Evolutionary conservation across 2,329 filamentous ascomycete genomes (phyloP).

Genomic region (Cladophialophora psammophila): DNA sequence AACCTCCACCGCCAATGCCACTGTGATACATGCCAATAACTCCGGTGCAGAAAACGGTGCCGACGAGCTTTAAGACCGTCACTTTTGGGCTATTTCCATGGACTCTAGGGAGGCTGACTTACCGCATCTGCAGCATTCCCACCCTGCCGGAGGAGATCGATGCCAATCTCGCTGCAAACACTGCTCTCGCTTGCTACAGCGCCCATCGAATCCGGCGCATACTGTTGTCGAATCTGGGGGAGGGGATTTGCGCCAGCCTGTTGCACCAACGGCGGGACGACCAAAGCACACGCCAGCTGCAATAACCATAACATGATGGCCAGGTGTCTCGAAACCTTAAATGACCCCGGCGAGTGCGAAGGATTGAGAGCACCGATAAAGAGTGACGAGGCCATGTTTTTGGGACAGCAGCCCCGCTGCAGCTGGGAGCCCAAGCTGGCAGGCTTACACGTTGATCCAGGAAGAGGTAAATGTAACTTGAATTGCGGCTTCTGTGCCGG

Average conservation of each 20-base stretch:
- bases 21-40: conserved; percentile 77
- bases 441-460: conserved; percentile 1
- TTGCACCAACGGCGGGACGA: conserved; percentile 30
- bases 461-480: conserved; percentile 12
- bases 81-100: background rate
- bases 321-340: conserved; percentile 11
- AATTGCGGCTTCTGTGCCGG: conserved; percentile 4
- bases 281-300: conserved; percentile 29
- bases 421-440: conserved; percentile 7
- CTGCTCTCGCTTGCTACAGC: conserved; percentile 74
- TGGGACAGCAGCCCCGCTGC: conserved; percentile 2
- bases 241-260: conserved; percentile 35
- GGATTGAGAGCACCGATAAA: conserved; percentile 6
- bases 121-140: conserved; percentile 78
- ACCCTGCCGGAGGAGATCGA: conserved; percentile 66
- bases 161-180: conserved; percentile 74
- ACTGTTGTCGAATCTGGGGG: conserved; percentile 20
- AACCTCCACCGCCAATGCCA: conserved; percentile 89
- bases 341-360: conserved; percentile 13
- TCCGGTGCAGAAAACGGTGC: conserved; percentile 76
- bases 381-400: conserved; percentile 27
- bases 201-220: conserved; percentile 52
- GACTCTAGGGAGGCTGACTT: conserved; percentile 40
- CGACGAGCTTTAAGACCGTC: conserved; percentile 62
- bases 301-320: conserved; percentile 33